These are phyloP conservation scores for Pseudocercospora crystallina DNA, from an alignment of 2,329 filamentous ascomycete species.

Conservation along the genomic window DNA sequence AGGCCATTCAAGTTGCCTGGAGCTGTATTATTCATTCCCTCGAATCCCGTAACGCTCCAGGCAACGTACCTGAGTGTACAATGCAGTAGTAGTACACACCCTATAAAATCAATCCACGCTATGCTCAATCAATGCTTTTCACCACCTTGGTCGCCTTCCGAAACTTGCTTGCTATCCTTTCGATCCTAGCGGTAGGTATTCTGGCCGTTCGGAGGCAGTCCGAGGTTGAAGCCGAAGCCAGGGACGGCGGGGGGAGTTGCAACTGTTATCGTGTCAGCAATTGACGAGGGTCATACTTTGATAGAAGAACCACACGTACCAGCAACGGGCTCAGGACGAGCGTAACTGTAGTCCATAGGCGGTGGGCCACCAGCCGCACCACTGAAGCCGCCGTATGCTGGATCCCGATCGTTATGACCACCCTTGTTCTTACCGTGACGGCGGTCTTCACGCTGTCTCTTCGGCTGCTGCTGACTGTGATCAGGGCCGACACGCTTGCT, in stretches of 20 bases:
- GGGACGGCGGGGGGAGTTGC: constrained; percentile 42
- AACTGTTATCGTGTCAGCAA: constrained; percentile 16
- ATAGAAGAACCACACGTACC: too few relatives aligned
- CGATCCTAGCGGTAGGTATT: constrained; percentile 16
- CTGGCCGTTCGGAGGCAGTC: constrained; percentile 13
- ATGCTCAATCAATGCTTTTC: too few relatives aligned
- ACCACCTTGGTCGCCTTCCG: not conserved
- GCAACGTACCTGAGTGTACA: too few relatives aligned
- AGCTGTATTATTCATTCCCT: too few relatives aligned
- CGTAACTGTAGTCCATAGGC: constrained; percentile 30
- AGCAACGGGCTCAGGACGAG: constrained; percentile 38
- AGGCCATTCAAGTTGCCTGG: too few relatives aligned
- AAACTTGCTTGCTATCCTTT: not conserved
- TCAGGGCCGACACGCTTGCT: constrained; percentile 38
- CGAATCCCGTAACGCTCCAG: too few relatives aligned
- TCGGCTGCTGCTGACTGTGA: constrained; percentile 27
- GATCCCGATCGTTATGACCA: constrained; percentile 27
- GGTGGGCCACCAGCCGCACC: constrained; percentile 21
- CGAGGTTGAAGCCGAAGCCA: constrained; percentile 39
- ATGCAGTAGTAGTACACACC: too few relatives aligned
- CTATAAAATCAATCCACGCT: too few relatives aligned
- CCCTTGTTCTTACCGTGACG: constrained; percentile 31
- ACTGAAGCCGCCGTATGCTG: constrained; percentile 24
- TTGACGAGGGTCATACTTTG: too few relatives aligned
- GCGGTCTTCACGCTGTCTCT: constrained; percentile 26